Evolutionary conservation across 331 rosid genomes (phyloP), one percentile per base, ranked within the genome.

Genomic region (Arachis monticola): DNA sequence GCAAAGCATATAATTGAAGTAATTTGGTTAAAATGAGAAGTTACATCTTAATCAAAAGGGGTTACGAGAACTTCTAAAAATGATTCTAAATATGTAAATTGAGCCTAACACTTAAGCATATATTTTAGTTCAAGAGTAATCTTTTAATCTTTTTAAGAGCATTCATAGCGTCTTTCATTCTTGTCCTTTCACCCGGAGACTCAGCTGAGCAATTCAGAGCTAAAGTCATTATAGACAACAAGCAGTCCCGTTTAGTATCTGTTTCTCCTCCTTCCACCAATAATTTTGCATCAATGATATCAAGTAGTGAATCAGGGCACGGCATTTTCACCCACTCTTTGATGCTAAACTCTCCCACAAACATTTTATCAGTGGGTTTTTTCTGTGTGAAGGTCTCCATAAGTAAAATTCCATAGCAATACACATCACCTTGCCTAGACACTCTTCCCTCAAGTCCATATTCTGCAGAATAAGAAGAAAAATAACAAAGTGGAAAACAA

Each of bases 321-420:
- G 47, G 51, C 1, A 31, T 7, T 69, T 32, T 31, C 5, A 53
- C 42, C 71, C 77, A 69, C 7, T 63, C 27, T 57, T 38, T 77
- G 50, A 69, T 40, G n/a, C 59, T 69, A 12, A n/a, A n/a, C 44
- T 61, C 41, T 70, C 66, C 81, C 7, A 12, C 3, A 60, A 77
- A 77, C 75, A 60, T 59, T 60, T 61, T 32, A 55, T 72, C 78
- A 0, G 53, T 71, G 8, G 73, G 73, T 40, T 47, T 78, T 8
- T 53, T 63, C 45, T 70, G 51, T 2, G 69, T 59, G 13, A 72
- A 55, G 8, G 59, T 63, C 71, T 79, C 64, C 62, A 79, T 10
- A 11, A 72, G 12, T 51, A 79, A 63, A 31, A 79, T 65, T 2
- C 68, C 82, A 46, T 42, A 79, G 7, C 68, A 64, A 17, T 64